Base-by-base conservation (phyloP, 768 basidiomycete species). In the Pholiota conissans region DNA sequence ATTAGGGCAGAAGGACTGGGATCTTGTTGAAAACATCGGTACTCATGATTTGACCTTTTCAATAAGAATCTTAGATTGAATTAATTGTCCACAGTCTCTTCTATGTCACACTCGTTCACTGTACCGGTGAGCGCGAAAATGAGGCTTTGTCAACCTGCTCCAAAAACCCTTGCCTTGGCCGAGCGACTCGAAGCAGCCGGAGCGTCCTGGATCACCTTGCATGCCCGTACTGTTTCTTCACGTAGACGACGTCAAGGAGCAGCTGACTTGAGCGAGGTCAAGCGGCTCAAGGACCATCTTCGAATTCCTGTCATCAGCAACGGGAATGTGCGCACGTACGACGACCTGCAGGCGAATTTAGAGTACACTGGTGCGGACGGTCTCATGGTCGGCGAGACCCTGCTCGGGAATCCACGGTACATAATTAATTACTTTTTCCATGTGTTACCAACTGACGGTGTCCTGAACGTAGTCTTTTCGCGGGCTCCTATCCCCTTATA, bases 361-460 rank as follows among this genome's bases (percentile, higher is more conserved):
- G 65, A 69, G 28, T 74, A 73, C 46, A 90, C 89, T 3, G 75
- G 79, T 14, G 88, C 89, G 42, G 84, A 89, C 63, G 91, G 91
- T 8, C 67, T 87, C 54, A 93, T 93, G 91, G 87, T 91, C 1
- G 91, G 88, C 8, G 90, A 92, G 66, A 81, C 83, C n/a, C 71
- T 92, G 30, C 74, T 91, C 4, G 83, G 81, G 16, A 91, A 93
- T 71, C 89, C 90, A 29, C 85, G 83, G 90, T 91, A 59, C 32
- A 78, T 53, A 32, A 26, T 30, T 8, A 40, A 37, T 28, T 46
- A 2, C 35, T 10, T 57, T 47, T 20, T 49, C 56, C 28, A 47
- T 30, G 22, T 27, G n/a, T 30, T 59, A 65, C 24, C 27, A 8
- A 14, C 16, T 39, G 35, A 52, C 26, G 20, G 24, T 24, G 42